phyloP scores from a whole-genome alignment of 306 rosid genomes.

The Sechiopsis laciniata region DNA sequence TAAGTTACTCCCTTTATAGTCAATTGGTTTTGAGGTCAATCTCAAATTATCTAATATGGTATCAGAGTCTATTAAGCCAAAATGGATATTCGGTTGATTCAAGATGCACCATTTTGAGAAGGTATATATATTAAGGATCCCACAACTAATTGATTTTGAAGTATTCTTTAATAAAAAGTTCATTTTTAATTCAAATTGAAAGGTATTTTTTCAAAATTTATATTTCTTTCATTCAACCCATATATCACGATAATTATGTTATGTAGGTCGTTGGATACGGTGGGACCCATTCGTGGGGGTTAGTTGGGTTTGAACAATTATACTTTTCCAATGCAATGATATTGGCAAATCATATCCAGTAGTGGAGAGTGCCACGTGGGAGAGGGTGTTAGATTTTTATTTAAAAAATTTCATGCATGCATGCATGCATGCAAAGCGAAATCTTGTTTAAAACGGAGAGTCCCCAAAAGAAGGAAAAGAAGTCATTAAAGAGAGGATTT shows the following conservation, averaged over 20 bases:
- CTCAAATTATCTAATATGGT: no score
- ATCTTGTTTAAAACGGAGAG: neutral
- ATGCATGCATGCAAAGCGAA: constrained; percentile 41
- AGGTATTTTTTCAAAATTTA: no score
- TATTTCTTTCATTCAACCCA: neutral
- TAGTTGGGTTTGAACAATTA: constrained; percentile 7
- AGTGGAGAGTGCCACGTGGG: constrained; percentile 66
- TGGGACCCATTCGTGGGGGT: constrained; percentile 41
- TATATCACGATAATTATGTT: constrained; percentile 24
- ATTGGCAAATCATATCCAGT: constrained; percentile 28
- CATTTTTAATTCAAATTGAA: no score
- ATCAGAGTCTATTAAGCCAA: no score
- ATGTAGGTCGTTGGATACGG: constrained; percentile 75
- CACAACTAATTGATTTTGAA: no score
- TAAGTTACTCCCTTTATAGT: no score
- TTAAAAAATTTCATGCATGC: constrained; percentile 46
- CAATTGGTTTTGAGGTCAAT: no score
- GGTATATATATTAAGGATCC: no score
- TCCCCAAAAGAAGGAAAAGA: neutral
- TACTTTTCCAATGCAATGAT: constrained; percentile 45
- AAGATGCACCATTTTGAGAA: no score
- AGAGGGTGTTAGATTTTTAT: constrained; percentile 26
- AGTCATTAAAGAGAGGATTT: neutral
- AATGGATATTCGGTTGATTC: no score
- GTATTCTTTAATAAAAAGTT: no score